Conservation (phyloP, 2,329 filamentous ascomycete genomes). For the Epichloe aotearoae region DNA sequence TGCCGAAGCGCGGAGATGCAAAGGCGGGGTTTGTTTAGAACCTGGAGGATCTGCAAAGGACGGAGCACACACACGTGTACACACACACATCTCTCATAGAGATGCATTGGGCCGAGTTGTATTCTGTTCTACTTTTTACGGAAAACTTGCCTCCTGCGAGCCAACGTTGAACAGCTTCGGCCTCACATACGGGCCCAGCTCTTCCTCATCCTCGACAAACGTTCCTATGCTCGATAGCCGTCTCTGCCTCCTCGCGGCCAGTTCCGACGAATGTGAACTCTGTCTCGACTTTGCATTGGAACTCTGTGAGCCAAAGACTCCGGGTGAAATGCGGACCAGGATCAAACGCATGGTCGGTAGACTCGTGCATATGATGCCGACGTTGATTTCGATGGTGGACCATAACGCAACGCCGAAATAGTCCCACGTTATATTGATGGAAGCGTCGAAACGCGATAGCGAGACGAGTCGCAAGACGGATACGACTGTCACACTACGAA, state of each 20-base stretch:
- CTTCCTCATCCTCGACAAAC: not conserved
- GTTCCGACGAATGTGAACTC: not conserved
- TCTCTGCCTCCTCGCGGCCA: not conserved
- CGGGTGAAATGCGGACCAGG: constrained; percentile 2
- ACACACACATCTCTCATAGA: too few species aligned
- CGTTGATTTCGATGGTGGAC: constrained; percentile 19
- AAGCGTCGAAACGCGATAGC: constrained; percentile 13
- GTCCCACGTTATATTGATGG: constrained; percentile 15
- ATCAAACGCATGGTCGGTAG: constrained; percentile 17
- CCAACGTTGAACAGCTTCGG: constrained; percentile 1
- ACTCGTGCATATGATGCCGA: constrained; percentile 19
- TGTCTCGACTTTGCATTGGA: not conserved
- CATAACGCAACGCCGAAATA: constrained; percentile 12
- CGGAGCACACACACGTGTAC: too few species aligned
- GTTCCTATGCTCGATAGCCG: constrained; percentile 2
- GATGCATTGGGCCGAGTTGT: too few species aligned
- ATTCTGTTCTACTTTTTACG: not conserved
- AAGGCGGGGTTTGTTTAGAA: too few species aligned
- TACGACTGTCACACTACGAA: constrained; percentile 15
- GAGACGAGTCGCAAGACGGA: constrained; percentile 16
- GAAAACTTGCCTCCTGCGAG: not conserved
- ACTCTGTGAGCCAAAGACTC: not conserved
- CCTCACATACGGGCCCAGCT: not conserved
- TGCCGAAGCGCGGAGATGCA: not conserved
- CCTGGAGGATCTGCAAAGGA: too few species aligned